Evolutionary conservation across 192 early-diverging fungal species (phyloP), one percentile per base, ranked within the genome.

Genomic region (Lunasporangiospora selenospora): DNA sequence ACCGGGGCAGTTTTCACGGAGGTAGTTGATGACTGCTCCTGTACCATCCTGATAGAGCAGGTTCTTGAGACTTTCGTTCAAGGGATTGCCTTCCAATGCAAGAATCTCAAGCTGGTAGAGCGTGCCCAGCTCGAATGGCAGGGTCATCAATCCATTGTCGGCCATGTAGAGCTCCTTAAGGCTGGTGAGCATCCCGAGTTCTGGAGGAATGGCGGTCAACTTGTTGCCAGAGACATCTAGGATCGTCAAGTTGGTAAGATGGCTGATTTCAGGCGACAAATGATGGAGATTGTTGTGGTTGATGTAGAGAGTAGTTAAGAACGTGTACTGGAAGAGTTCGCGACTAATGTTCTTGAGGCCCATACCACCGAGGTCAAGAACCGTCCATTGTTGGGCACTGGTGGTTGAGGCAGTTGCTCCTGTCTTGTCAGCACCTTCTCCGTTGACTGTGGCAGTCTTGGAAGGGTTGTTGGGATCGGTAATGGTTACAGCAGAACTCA

Each of bases 311-410:
- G 86, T 89, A 23, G 94, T 98, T 42, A 99, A 80, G 75, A 98
- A 98, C 3, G 58, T 49, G 75, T 95, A 99, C 4, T 75, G 75
- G 75, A 96, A 98, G 45, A 98, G 67, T 36, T 85, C 81, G 31
- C 78, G 60, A 18, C 87, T 84, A 2, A 99, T 76, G 50, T 90
- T 94, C 49, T 91, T 89, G 26, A 99, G 85, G 5, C 81, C 88
- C 95, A 99, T 96, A 27, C 97, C 95, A n/a, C 95, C 95, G 53
- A 99, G 70, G 71, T 99, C 97, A 23, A 99, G 75, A 11, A 86
- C 85, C 0, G 89, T 90, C 97, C 97, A 99, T 44, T 84, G 79
- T 21, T 87, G 85, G 15, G 30, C 59, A 65, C n/a, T 52, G 24
- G 46, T 65, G 43, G 55, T 63, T n/a, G 30, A 18, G 38, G 38